Evolutionary conservation across 306 rosid genomes (phyloP).

Genomic region (Phaseolus lunatus): DNA sequence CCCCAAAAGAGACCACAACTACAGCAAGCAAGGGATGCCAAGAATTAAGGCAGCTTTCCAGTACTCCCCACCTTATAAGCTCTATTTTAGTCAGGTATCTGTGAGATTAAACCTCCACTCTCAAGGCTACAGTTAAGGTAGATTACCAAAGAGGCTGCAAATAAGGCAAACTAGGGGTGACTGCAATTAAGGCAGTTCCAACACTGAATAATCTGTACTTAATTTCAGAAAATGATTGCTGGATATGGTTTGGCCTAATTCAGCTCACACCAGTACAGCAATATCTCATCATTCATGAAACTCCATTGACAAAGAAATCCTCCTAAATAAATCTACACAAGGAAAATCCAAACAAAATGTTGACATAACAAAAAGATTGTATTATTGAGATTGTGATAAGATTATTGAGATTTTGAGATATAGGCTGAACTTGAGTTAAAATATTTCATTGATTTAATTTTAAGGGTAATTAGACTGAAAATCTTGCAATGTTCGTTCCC

Average conservation of each 20-base stretch:
- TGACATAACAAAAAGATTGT: neutral
- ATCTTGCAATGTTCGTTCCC: neutral
- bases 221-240: conserved; percentile 17
- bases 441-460: neutral
- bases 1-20: too few species aligned
- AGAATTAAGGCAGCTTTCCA: too few species aligned
- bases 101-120: too few species aligned
- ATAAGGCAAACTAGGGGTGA: too few species aligned
- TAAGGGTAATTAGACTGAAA: neutral
- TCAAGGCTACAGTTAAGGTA: too few species aligned
- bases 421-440: neutral
- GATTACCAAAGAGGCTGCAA: too few species aligned
- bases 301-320: neutral
- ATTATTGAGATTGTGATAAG: neutral
- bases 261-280: conserved; percentile 19
- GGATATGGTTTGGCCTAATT: conserved; percentile 1
- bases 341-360: conserved; percentile 3
- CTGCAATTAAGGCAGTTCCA: too few species aligned
- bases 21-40: too few species aligned
- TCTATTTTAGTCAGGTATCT: too few species aligned
- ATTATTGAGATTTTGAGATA: neutral
- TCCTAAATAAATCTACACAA: neutral
- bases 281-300: conserved; percentile 3
- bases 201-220: neutral
- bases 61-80: too few species aligned